Evolutionary conservation across 108 stramenopile genomes (phyloP).

Genomic region (Chaetoceros muelleri): DNA sequence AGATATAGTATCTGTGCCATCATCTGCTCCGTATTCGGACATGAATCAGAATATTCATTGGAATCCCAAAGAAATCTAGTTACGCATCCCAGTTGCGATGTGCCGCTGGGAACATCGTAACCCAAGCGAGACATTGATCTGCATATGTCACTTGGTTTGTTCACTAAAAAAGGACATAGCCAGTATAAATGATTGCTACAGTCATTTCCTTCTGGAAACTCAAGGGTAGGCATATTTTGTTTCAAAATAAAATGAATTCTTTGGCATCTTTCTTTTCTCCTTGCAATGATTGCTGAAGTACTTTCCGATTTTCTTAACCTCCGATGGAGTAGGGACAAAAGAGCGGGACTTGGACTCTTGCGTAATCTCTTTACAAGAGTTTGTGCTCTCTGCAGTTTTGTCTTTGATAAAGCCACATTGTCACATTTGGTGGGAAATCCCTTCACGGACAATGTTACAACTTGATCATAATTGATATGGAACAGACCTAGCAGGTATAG

Average conservation of each 20-base stretch:
- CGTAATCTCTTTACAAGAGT: conserved; percentile 36
- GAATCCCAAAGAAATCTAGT: neutral
- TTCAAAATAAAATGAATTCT: conserved; percentile 7
- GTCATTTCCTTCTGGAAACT: conserved; percentile 9
- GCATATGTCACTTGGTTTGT: neutral
- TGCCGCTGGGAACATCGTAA: conserved; percentile 50
- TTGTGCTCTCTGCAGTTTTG: neutral
- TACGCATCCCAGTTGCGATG: conserved; percentile 58
- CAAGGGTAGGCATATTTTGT: conserved; percentile 5
- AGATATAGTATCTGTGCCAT: conserved; percentile 60
- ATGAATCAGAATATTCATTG: conserved; percentile 1
- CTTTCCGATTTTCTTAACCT: conserved; percentile 28
- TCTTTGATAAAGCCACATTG: neutral
- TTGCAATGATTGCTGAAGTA: conserved; percentile 9
- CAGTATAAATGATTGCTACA: conserved; percentile 9
- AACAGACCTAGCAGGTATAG: conserved; percentile 12
- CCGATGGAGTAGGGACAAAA: conserved; percentile 42
- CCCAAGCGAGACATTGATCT: conserved; percentile 10
- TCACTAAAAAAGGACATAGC: conserved; percentile 13
- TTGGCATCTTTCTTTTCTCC: conserved; percentile 20
- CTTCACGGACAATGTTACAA: conserved; percentile 40
- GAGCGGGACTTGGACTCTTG: conserved; percentile 36
- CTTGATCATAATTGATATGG: conserved; percentile 38
- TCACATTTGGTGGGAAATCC: conserved; percentile 30
- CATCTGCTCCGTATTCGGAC: conserved; percentile 22